Percentiles rank a stretch among this genome's conserved stretches.
phyloP scores from a whole-genome alignment of 805 yeast genomes.

The Yarrowia porcina region DNA sequence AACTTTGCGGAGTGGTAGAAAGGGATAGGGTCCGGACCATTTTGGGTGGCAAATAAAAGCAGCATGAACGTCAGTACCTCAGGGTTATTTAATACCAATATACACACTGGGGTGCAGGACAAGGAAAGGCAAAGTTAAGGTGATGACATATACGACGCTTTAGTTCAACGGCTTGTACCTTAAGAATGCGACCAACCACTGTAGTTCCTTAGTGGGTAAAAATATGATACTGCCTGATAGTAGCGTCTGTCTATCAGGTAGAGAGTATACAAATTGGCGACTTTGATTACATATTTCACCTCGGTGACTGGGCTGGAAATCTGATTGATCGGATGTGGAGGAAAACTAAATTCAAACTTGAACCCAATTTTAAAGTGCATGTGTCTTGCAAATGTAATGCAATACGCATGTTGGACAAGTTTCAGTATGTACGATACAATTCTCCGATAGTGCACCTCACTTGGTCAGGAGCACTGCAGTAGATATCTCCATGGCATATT shows the following conservation, averaged over 20 bases:
- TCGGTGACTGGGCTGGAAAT: neutral
- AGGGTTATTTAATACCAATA: neutral
- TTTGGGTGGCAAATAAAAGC: neutral
- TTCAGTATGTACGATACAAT: too few relatives aligned
- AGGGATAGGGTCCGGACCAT: too few relatives aligned
- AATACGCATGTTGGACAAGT: neutral
- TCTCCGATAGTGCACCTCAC: neutral
- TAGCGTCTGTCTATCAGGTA: too few relatives aligned
- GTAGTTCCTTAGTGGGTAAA: too few relatives aligned
- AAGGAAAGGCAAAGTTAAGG: neutral
- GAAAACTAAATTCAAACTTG: neutral
- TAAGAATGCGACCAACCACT: too few relatives aligned
- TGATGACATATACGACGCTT: constrained; percentile 5
- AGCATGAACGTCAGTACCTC: neutral
- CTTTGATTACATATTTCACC: too few relatives aligned
- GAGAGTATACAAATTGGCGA: too few relatives aligned
- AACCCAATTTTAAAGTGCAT: neutral
- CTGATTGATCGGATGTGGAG: neutral
- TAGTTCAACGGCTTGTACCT: neutral
- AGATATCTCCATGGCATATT: neutral
- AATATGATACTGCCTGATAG: too few relatives aligned
- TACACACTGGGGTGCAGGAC: neutral
- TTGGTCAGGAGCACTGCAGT: neutral
- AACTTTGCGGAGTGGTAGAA: neutral
- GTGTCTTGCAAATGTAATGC: neutral